Evolutionary conservation across 2,329 filamentous ascomycete species (phyloP), one percentile per base, ranked within the genome.

Genomic region (Venturia oleaginea): DNA sequence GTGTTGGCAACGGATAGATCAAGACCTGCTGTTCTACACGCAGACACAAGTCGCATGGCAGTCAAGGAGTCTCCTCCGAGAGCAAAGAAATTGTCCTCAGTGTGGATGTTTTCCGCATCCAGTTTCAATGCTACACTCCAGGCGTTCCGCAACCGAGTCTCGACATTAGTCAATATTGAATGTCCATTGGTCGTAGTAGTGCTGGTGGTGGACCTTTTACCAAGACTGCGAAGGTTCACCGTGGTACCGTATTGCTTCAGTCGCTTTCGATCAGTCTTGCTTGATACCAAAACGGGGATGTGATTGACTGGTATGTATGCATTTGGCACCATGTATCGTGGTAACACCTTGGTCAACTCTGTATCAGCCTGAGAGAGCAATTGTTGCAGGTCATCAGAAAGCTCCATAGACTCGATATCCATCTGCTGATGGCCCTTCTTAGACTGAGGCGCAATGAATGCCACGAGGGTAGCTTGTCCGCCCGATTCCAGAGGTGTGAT

Each of bases 1-100:
- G 86, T 81, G 32, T 83, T 78, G 2, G 81, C 80, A 1, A 86
- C 84, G 0, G 78, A 82, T 30, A 86, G 68, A 8, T 76, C 74
- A 61, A 83, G 70, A 0, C 79, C 79, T 30, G 79, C 77, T 2
- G 76, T 74, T 27, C 83, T 76, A 2, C 82, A 79, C 63, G 81
- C 80, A 13, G 81, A 78, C 0, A 86, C 84, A 0, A 87, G 74
- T 70, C 82, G 84, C 83, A 87, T 87, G 1, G 83, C 83, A 1
- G 79, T 73, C 32, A 86, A 82, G 0, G 84, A 86, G 72, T 86
- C 83, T 24, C 84, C 84, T 0, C 84, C 84, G 0, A 85, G 77
- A 3, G 79, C 78, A 77, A 86, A 86, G 73, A 86, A 86, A 72
- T 81, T 84, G 68, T 85, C 80, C 13, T 84, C 79, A 1, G 80